Percentiles rank a stretch among this genome's conserved stretches.
Evolutionary conservation across 2,329 filamentous ascomycete genomes (phyloP).

Genomic region (Beauveria caledonica): DNA sequence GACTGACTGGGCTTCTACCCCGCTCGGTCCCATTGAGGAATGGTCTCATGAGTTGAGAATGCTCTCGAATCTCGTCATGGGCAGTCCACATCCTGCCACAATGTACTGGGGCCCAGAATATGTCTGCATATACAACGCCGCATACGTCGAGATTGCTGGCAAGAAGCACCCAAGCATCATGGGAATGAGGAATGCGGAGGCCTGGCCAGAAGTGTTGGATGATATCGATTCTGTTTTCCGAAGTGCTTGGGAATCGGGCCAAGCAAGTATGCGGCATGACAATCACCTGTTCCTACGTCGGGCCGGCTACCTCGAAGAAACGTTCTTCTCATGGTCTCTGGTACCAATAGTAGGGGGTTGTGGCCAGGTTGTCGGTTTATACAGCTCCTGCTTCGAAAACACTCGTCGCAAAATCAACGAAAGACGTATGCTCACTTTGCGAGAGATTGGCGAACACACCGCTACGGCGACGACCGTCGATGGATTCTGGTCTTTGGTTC

Average conservation of each 20-base stretch:
- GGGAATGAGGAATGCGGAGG: slow-evolving; percentile 60
- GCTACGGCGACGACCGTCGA: slow-evolving; percentile 63
- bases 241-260: slow-evolving; percentile 58
- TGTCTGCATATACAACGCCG: slow-evolving; percentile 64
- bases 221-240: slow-evolving; percentile 61
- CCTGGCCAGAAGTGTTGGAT: slow-evolving; percentile 69
- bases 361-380: slow-evolving; percentile 66
- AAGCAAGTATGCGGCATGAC: slow-evolving; percentile 79
- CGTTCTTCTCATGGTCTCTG: slow-evolving; percentile 76
- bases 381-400: slow-evolving; percentile 76
- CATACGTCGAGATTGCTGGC: slow-evolving; percentile 62
- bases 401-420: slow-evolving; percentile 72
- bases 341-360: slow-evolving; percentile 69
- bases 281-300: slow-evolving; percentile 66
- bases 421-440: slow-evolving; percentile 68
- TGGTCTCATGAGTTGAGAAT: slow-evolving; percentile 66
- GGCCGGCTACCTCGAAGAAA: slow-evolving; percentile 64
- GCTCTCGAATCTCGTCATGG: slow-evolving; percentile 79
- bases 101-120: slow-evolving; percentile 73
- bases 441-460: slow-evolving; percentile 69
- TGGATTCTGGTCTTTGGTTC: slow-evolving; percentile 64
- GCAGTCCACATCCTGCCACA: slow-evolving; percentile 62
- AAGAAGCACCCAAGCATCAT: slow-evolving; percentile 70
- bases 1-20: slow-evolving; percentile 64
- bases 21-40: slow-evolving; percentile 64